phyloP scores from a whole-genome alignment of 352 stramenopile species.

The Phytophthora pistaciae region DNA sequence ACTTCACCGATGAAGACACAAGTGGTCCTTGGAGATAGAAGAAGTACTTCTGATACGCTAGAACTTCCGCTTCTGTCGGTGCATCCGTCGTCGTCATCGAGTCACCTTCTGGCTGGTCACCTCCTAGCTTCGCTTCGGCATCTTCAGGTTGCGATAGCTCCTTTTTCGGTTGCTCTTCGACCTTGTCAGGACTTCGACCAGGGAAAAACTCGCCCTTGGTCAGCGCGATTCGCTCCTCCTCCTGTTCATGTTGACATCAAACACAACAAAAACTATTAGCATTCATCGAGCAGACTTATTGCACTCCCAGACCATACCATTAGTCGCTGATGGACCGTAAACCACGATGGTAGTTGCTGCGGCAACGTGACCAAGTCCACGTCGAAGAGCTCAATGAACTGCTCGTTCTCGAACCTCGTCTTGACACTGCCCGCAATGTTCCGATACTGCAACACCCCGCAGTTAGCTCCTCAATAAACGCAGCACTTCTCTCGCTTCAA shows the following conservation, averaged over 20 bases:
- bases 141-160: slow-evolving; percentile 10
- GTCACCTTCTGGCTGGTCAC: slow-evolving; percentile 16
- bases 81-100: neutral
- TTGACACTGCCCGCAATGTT: slow-evolving; percentile 89
- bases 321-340: slow-evolving; percentile 80
- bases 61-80: slow-evolving; percentile 11
- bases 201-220: slow-evolving; percentile 74
- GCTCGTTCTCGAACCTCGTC: slow-evolving; percentile 89
- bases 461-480: neutral
- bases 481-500: neutral
- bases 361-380: slow-evolving; percentile 86
- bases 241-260: slow-evolving; percentile 33
- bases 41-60: slow-evolving; percentile 85
- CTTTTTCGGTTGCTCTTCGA: slow-evolving; percentile 11
- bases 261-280: neutral
- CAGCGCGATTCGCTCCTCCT: slow-evolving; percentile 82
- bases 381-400: slow-evolving; percentile 92
- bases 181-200: slow-evolving; percentile 37
- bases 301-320: slow-evolving; percentile 51
- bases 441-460: slow-evolving; percentile 60
- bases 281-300: neutral
- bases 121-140: slow-evolving; percentile 11
- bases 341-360: slow-evolving; percentile 83
- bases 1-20: slow-evolving; percentile 81
- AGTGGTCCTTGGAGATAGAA: slow-evolving; percentile 85